phyloP scores from a whole-genome alignment of 2,329 filamentous ascomycete species.

The Fusarium dimerum region DNA sequence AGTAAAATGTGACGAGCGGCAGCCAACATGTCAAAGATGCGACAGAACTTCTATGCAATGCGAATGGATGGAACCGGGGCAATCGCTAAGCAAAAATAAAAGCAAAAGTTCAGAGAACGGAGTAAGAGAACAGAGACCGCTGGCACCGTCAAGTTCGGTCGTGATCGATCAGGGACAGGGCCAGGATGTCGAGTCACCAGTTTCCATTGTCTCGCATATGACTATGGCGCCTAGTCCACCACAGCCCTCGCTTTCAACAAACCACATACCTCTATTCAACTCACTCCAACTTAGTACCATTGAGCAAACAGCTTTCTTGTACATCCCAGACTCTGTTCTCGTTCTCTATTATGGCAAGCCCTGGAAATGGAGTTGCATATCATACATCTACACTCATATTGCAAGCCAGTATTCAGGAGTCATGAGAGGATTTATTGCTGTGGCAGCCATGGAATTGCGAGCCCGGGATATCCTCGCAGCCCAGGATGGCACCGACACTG shows the following conservation, averaged over 20 bases:
- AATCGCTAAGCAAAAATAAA: slow-evolving; percentile 7
- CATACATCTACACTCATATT: slow-evolving; percentile 19
- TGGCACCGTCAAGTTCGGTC: slow-evolving; percentile 2
- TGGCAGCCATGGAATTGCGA: slow-evolving; percentile 21
- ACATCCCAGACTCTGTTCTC: slow-evolving; percentile 18
- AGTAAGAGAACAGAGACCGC: not conserved
- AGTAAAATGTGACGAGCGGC: slow-evolving; percentile 23
- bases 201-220: no score
- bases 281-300: slow-evolving; percentile 14
- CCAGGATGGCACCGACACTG: not conserved
- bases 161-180: not conserved
- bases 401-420: slow-evolving; percentile 21
- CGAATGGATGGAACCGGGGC: slow-evolving; percentile 21
- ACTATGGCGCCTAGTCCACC: not conserved
- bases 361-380: slow-evolving; percentile 25
- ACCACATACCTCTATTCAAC: slow-evolving; percentile 16
- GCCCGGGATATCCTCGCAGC: slow-evolving; percentile 11
- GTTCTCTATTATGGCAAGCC: slow-evolving; percentile 21
- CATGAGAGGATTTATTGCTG: slow-evolving; percentile 24
- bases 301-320: slow-evolving; percentile 15
- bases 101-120: not conserved
- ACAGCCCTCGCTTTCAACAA: slow-evolving; percentile 3
- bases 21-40: slow-evolving; percentile 20
- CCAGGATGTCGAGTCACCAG: no score
- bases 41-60: slow-evolving; percentile 18